Evolutionary conservation across 306 rosid genomes (phyloP), one percentile per base, ranked within the genome.

Genomic region (Lathyrus oleraceus): DNA sequence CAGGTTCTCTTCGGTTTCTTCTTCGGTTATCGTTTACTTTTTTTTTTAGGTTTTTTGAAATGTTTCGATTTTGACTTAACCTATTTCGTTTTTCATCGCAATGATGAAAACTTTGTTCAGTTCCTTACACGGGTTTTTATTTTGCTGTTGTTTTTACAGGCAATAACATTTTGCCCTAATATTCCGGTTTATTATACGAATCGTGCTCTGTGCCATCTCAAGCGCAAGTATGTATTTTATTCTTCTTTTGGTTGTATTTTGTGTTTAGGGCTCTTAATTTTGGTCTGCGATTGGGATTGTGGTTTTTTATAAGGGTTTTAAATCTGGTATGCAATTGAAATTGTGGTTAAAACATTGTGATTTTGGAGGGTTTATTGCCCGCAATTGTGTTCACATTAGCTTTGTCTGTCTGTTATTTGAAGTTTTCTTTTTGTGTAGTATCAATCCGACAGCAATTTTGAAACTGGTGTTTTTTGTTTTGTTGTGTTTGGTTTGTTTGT

Each of bases 141-240:
- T 36, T 65, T 62, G 27, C 13, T 45, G 25, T 21, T 30, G 14
- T 38, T 39, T 71, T 63, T 64, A 0, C 45, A 78, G 75, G 84
- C 79, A 3, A 79, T 79, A 15, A 79, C 99, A 15, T 87, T 91
- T 17, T 87, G 92, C 79, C 99, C 99, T 3, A 76, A 84, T 65
- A 87, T 91, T 83, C 78, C 95, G 30, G 84, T 91, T 19, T 91
- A 86, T 79, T 87, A 74, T 79, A 91, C 97, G 39, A 95, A 91
- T 85, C 97, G 99, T 49, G 99, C 97, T 74, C 77, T 89, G 11
- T 95, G 97, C 71, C 95, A 95, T 91, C 97, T 38, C 72, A 91
- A 85, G 80, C 87, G 95, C 78, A 85, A 85, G 99, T 95, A 87
- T 79, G 97, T 89, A 64, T 67, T 61, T 28, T 74, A 1, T 45